Percentiles rank a stretch among this genome's conserved stretches.
Conservation (phyloP, 495 filamentous ascomycete genomes). For the Ramalina intermedia region DNA sequence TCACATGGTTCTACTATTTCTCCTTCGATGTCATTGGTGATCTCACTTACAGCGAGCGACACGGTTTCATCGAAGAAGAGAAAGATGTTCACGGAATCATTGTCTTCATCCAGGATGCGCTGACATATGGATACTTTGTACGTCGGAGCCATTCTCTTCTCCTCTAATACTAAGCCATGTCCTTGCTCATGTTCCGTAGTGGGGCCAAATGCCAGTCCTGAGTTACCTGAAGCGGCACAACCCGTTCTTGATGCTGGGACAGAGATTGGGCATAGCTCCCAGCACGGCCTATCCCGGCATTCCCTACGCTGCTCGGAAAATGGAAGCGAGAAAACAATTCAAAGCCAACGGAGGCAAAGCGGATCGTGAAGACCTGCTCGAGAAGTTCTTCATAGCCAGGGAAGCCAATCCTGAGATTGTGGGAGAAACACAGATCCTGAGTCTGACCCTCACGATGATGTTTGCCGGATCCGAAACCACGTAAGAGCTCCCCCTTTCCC, state of each 20-base stretch:
- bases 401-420: constrained; percentile 47
- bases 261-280: constrained; percentile 31
- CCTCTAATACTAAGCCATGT: not conserved
- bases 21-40: constrained; percentile 63
- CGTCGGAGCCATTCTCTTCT: not conserved
- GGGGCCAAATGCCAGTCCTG: constrained; percentile 40
- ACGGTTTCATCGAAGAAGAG: constrained; percentile 48
- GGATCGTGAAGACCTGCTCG: constrained; percentile 30
- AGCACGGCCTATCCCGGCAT: constrained; percentile 43
- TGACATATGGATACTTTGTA: constrained; percentile 32
- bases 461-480: constrained; percentile 51
- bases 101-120: constrained; percentile 27
- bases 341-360: constrained; percentile 24
- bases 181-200: constrained; percentile 28
- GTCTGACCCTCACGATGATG: constrained; percentile 54
- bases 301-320: constrained; percentile 42
- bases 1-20: constrained; percentile 64
- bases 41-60: constrained; percentile 47
- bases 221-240: constrained; percentile 39
- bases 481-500: constrained; percentile 7
- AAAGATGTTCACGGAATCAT: constrained; percentile 43
- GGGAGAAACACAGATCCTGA: constrained; percentile 47
- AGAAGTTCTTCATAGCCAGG: constrained; percentile 33
- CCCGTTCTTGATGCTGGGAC: constrained; percentile 24
- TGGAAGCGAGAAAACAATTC: constrained; percentile 29